Conservation (phyloP, 495 filamentous ascomycete species). For the Hyaloscypha variabilis region DNA sequence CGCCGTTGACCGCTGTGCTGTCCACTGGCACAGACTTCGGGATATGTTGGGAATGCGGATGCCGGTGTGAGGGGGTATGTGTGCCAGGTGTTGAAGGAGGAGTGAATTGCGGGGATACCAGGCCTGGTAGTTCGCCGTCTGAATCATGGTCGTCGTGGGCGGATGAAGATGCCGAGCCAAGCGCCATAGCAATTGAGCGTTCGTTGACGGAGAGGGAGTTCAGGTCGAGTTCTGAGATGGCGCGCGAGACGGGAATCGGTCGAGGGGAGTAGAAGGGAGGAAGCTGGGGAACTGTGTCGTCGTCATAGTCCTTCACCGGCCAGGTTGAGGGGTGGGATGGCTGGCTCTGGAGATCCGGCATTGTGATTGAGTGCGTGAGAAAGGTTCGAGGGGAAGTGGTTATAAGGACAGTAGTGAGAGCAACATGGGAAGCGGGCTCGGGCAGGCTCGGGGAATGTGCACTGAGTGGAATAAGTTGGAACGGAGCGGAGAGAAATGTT, state of each 20-base stretch:
- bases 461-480: neutral
- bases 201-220: conserved; percentile 27
- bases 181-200: conserved; percentile 8
- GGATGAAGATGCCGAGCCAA: conserved; percentile 9
- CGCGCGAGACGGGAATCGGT: conserved; percentile 34
- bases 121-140: conserved; percentile 48
- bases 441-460: neutral
- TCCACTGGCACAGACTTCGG: conserved; percentile 58
- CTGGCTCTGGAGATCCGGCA: conserved; percentile 15
- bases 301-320: conserved; percentile 8
- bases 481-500: neutral
- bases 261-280: conserved; percentile 51
- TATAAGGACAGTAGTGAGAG: neutral
- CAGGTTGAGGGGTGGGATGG: conserved; percentile 15
- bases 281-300: conserved; percentile 26
- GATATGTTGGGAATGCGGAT: conserved; percentile 29
- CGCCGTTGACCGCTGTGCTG: conserved; percentile 49
- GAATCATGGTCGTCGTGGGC: conserved; percentile 31
- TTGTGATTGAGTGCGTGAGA: neutral
- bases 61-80: conserved; percentile 49
- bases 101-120: conserved; percentile 78
- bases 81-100: conserved; percentile 77
- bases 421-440: neutral
- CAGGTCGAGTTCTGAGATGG: conserved; percentile 40
- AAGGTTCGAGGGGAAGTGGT: too few relatives aligned